Base-by-base conservation (phyloP, 805 yeast species). In the Metschnikowia anglica region DNA sequence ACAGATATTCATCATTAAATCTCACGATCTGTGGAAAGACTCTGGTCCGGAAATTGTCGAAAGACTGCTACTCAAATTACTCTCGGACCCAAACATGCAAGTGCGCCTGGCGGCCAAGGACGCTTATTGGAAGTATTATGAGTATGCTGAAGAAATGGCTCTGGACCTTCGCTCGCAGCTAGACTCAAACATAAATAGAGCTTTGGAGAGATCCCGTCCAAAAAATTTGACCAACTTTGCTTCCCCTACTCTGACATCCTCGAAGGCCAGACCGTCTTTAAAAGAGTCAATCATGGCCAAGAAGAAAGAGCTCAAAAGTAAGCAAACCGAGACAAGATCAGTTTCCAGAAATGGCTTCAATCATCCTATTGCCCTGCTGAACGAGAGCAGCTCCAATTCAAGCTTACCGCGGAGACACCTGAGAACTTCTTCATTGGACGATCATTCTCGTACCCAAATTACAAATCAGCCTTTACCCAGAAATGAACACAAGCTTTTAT, bases 81-180 rank as follows among this genome's bases (percentile, higher is more conserved):
- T 93, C 0, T 59, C 78, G 0, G 98, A 90, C 60, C 87, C 96
- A 0, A 84, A 85, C 45, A 88, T 90, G 0, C 67, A 77, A 0
- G 97, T 87, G 0, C 74, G 97, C 50, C 95, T 81, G 53, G 68
- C 79, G 0, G 85, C 83, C 68, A 76, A 96, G 58, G 67, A 71
- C 2, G 72, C 88, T 0, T 91, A 75, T 55, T 90, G 97, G 97
- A 68, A 76, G 11, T 74, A 79, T 42, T 74, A 73, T 51, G 70
- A 67, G 16, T 55, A 73, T 5, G 84, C 79, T 63, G 85, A 87
- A 0, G 55, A 62, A 0, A 64, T 68, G 11, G 85, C 81, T 0
- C 77, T 73, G 12, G 50, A 48, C 12, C 46, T 79, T 8, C 49
- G 71, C 13, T 33, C 55, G 9, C 65, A 58, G 27, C 51, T 78